These are phyloP conservation scores for Endocladia muricata DNA, from an alignment of 31 red algal species.

Conservation along the genomic window DNA sequence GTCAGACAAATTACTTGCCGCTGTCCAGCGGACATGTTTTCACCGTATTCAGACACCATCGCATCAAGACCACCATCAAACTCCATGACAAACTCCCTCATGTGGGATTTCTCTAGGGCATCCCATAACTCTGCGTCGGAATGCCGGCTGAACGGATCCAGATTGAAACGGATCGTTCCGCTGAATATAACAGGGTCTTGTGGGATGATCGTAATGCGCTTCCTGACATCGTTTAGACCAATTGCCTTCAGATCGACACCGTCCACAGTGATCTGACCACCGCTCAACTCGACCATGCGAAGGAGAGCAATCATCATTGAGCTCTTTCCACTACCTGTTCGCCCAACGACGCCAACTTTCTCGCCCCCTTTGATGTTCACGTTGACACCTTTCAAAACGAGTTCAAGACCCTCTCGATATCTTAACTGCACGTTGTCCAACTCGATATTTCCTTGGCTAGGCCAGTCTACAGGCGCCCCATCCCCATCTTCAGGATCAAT, in stretches of 20 bases:
- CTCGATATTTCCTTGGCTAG: conserved; percentile 51
- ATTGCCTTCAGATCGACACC: conserved; percentile 71
- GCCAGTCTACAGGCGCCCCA: conserved; percentile 55
- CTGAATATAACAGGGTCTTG: conserved; percentile 97
- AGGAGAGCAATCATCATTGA: conserved; percentile 89
- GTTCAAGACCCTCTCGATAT: conserved; percentile 82
- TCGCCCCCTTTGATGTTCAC: conserved; percentile 75
- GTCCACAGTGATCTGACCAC: conserved; percentile 77
- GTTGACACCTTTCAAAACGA: conserved; percentile 80
- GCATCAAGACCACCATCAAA: conserved; percentile 85
- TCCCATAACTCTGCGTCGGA: conserved; percentile 90
- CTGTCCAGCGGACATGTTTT: conserved; percentile 93
- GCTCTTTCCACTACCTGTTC: conserved; percentile 95
- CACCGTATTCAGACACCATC: conserved; percentile 86
- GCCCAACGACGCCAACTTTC: conserved; percentile 93
- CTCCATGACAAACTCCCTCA: conserved; percentile 68
- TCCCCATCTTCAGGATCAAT: conserved; percentile 33
- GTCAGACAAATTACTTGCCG: conserved; percentile 93
- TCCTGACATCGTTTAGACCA: conserved; percentile 67
- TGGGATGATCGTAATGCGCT: conserved; percentile 89
- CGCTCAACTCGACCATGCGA: conserved; percentile 80
- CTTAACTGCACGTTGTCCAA: conserved; percentile 78
- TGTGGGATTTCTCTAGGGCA: conserved; percentile 77
- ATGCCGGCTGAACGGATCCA: conserved; percentile 92
- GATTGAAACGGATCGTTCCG: conserved; percentile 90